A percentile compares a stretch with the other conserved stretches of the same genome.
Conservation (phyloP, 257 asterid species). For the Ajuga chamaepitys region DNA sequence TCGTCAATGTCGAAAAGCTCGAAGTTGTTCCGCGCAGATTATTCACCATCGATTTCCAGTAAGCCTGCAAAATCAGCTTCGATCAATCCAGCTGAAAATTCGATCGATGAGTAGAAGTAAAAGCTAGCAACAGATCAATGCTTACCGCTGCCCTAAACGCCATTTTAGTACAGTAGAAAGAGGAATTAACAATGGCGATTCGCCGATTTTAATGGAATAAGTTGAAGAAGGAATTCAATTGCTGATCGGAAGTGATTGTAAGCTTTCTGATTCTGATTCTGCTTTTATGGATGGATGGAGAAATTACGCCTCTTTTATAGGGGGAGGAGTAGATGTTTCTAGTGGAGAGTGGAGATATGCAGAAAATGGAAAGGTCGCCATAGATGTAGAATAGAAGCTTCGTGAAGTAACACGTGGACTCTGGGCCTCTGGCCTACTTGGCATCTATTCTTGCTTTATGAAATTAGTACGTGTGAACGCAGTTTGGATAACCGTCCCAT, state of each 20-base stretch:
- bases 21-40: neutral
- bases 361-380: constrained; percentile 14
- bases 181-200: no score
- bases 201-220: neutral
- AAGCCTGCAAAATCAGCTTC: constrained; percentile 8
- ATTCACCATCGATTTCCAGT: constrained; percentile 13
- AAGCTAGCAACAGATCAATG: neutral
- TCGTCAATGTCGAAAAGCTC: constrained; percentile 5
- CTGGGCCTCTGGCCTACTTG: no score
- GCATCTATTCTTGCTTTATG: no score
- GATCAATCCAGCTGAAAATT: neutral
- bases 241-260: neutral
- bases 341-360: constrained; percentile 9
- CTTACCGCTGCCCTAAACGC: constrained; percentile 26
- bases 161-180: no score
- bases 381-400: constrained; percentile 10
- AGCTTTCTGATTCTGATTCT: neutral
- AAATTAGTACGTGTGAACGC: no score
- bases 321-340: constrained; percentile 4
- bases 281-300: neutral
- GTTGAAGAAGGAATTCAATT: neutral
- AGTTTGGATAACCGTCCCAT: no score
- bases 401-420: constrained; percentile 22
- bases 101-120: neutral
- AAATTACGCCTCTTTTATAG: neutral